Conservation (phyloP, 768 basidiomycete genomes). For the Mycena filopes region DNA sequence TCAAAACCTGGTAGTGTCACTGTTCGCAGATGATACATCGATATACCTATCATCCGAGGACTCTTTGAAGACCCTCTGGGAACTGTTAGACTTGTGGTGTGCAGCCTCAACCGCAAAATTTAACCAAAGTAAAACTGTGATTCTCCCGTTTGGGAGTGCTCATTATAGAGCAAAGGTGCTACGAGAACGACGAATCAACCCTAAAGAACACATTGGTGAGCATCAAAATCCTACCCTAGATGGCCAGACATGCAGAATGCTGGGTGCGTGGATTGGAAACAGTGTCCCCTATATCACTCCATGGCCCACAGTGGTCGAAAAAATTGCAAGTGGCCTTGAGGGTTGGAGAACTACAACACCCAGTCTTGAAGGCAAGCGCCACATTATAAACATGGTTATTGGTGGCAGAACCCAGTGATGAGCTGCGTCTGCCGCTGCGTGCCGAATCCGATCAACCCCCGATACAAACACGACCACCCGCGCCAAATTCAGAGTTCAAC, state of each 20-base stretch:
- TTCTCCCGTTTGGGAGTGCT: neutral
- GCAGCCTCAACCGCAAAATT: slow-evolving; percentile 41
- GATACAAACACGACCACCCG: no score
- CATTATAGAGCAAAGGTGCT: neutral
- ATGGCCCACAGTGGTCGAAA: slow-evolving; percentile 28
- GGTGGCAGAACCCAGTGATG: no score
- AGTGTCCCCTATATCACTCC: no score
- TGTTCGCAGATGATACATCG: no score
- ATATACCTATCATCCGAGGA: no score
- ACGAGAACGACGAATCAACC: neutral
- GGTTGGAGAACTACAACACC: neutral
- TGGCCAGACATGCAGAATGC: neutral
- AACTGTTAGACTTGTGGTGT: slow-evolving; percentile 39
- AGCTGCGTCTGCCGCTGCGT: no score
- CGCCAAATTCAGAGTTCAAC: no score
- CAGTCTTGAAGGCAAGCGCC: neutral
- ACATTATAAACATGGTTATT: no score
- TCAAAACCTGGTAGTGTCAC: no score
- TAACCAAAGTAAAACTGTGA: slow-evolving; percentile 36
- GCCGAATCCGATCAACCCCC: no score
- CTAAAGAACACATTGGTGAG: neutral
- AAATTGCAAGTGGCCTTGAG: neutral
- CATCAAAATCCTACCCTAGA: slow-evolving; percentile 8
- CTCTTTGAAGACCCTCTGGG: no score
- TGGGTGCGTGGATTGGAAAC: slow-evolving; percentile 13